Percentiles rank a stretch among this genome's conserved stretches.
Evolutionary conservation across 495 filamentous ascomycete genomes (phyloP).

Genomic region (Daldinia childiae): DNA sequence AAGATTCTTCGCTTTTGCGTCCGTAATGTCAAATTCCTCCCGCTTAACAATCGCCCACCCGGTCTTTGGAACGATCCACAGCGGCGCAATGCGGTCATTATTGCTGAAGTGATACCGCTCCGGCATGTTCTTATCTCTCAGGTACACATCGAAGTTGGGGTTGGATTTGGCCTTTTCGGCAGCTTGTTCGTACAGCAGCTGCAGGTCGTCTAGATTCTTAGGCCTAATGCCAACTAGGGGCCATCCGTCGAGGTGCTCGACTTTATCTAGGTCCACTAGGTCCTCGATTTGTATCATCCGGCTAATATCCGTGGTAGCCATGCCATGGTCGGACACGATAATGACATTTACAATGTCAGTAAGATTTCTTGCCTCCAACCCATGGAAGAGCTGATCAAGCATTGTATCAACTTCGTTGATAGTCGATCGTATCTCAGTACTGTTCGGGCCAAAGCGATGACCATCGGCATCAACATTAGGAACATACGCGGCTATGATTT

Average conservation of each 20-base stretch:
- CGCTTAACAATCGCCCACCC: constrained; percentile 89
- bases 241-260: constrained; percentile 93
- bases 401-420: constrained; percentile 81
- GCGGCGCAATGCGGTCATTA: constrained; percentile 86
- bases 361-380: constrained; percentile 81
- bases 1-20: constrained; percentile 66
- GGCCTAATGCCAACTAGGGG: constrained; percentile 88
- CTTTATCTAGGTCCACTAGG: constrained; percentile 74
- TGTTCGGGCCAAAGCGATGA: constrained; percentile 91
- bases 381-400: constrained; percentile 77
- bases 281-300: constrained; percentile 96
- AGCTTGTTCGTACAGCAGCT: constrained; percentile 61
- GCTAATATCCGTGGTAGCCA: constrained; percentile 86
- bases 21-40: constrained; percentile 75
- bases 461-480: constrained; percentile 89
- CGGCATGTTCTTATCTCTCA: constrained; percentile 83
- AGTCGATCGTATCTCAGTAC: constrained; percentile 81
- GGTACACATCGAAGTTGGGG: constrained; percentile 82
- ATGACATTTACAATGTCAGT: constrained; percentile 94
- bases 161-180: constrained; percentile 63
- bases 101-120: constrained; percentile 85
- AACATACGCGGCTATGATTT: constrained; percentile 93
- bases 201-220: constrained; percentile 67
- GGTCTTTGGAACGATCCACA: constrained; percentile 91
- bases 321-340: constrained; percentile 97